These are phyloP conservation scores for Neurospora sp. DNA, from an alignment of 495 filamentous ascomycete species.

Conservation along the genomic window DNA sequence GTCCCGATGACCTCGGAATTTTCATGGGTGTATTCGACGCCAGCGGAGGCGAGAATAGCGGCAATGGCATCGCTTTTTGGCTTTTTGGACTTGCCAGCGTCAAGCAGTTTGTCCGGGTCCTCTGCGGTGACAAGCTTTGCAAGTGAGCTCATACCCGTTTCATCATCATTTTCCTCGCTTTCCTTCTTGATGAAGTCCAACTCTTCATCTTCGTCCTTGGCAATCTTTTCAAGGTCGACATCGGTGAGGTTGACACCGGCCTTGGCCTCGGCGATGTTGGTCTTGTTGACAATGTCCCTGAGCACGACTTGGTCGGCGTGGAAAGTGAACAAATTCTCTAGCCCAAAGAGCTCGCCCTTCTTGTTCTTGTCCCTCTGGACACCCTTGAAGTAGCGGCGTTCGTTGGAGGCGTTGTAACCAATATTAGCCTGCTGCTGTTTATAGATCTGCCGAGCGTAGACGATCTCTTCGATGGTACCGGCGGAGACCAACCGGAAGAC, in stretches of 20 bases:
- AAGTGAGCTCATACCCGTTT: slow-evolving; percentile 67
- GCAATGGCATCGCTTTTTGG: slow-evolving; percentile 65
- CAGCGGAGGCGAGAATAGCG: slow-evolving; percentile 79
- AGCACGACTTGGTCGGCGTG: slow-evolving; percentile 71
- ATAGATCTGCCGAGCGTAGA: slow-evolving; percentile 95
- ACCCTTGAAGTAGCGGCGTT: slow-evolving; percentile 92
- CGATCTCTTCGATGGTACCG: slow-evolving; percentile 94
- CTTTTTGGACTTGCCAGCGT: slow-evolving; percentile 20
- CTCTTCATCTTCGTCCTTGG: slow-evolving; percentile 40
- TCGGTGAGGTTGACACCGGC: slow-evolving; percentile 73
- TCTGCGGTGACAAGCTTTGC: slow-evolving; percentile 58
- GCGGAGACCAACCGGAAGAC: slow-evolving; percentile 90
- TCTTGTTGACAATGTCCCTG: slow-evolving; percentile 92
- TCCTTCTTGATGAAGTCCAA: slow-evolving; percentile 32
- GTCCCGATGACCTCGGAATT: slow-evolving; percentile 94
- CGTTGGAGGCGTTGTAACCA: slow-evolving; percentile 83
- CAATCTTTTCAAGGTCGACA: slow-evolving; percentile 51
- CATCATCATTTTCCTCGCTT: slow-evolving; percentile 37
- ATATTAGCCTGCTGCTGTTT: slow-evolving; percentile 99
- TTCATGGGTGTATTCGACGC: slow-evolving; percentile 92
- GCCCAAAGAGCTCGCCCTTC: slow-evolving; percentile 91
- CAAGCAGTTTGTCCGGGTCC: slow-evolving; percentile 25
- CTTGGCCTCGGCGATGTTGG: slow-evolving; percentile 87
- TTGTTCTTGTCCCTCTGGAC: slow-evolving; percentile 69
- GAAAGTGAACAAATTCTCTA: slow-evolving; percentile 78